Evolutionary conservation across 768 basidiomycete species (phyloP), one percentile per base, ranked within the genome.

Genomic region (Suillus variegatus): DNA sequence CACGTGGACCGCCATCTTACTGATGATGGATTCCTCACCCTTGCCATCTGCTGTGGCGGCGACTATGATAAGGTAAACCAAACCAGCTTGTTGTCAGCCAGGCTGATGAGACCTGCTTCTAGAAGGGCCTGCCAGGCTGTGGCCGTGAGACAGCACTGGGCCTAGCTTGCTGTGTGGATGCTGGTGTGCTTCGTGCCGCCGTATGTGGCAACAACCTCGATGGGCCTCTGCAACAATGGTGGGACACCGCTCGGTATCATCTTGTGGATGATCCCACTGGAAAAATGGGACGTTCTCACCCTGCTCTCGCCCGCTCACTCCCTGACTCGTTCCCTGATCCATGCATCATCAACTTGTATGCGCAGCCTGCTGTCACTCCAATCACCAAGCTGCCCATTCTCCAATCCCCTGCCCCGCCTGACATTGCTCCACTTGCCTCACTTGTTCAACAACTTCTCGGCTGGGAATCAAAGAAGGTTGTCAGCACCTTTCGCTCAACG

Each of bases 281-380:
- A 25, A 22, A 64, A 20, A 60, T 32, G 63, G 38, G 63, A 4
- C 41, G 16, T 7, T 55, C 22, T 28, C 63, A 64, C 8, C 52
- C 52, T 35, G 20, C 35, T 12, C 54, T 64, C 4, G 63, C 55
- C 0, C 6, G 6, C 14, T 38, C 36, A 0, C 35, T 64, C 25
- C 55, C 63, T 13, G 22, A 64, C 6, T 16, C 55, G 0, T 64
- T 64, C 52, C 63, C 38, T 4, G 10, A n/a, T 35, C 22, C 41
- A 4, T 0, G 8, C 16, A 3, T 46, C 6, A 7, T 47, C 25
- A 2, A 41, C 9, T n/a, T 35, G 18, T 58, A 64, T 55, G 35
- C 41, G 2, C 28, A 13, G 0, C 63, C 40, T 18, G 28, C 43
- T 2, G 22, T 64, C 25, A 55, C 43, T n/a, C 0, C 32, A 12